Base-by-base conservation (phyloP, 805 yeast species). In the Ogataea parapolymorpha region DNA sequence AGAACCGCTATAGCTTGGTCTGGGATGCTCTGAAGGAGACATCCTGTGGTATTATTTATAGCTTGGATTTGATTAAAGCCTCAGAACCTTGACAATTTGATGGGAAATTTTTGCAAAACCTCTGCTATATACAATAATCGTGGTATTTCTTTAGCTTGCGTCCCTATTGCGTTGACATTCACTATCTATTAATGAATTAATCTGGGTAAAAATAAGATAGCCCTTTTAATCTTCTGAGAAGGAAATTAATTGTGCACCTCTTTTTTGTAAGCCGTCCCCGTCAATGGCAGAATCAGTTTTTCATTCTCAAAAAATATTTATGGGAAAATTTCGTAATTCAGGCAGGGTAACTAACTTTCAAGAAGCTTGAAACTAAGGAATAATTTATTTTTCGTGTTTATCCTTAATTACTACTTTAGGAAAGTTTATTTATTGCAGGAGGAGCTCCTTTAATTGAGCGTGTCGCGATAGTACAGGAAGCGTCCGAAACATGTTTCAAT, bases 1-100 rank as follows among this genome's bases (percentile, higher is more conserved):
- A 26, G 45, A 37, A 15, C 44, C 43, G 29, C 33, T 32, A 32
- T 48, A 50, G 25, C 44, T 30, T 6, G 36, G 42, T 37, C 51
- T 46, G 26, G 50, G 39, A 35, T 52, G 53, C 44, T 52, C 56
- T 10, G 56, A 40, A 22, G 40, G 49, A 37, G 54, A 42, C 54
- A 49, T 49, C 44, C 39, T 35, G n/a, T n/a, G 13, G 11, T 15
- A 25, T n/a, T 31, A 25, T 20, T 20, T 20, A 20, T 20, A 20
- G 10, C 10, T 7, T 20, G 22, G 9, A 20, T 20, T 20, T 20
- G 22, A 20, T 20, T 20, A 7, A 20, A 20, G 9, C 27, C 27
- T 25, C 27, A 25, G 9, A 25, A 25, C 22, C 22, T 20, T 20
- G 22, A 20, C 8, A 7, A 20, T 20, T 20, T 20, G 22, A 7